Evolutionary conservation across 2,329 filamentous ascomycete species (phyloP).

Genomic region (Endocalyx cinctus): DNA sequence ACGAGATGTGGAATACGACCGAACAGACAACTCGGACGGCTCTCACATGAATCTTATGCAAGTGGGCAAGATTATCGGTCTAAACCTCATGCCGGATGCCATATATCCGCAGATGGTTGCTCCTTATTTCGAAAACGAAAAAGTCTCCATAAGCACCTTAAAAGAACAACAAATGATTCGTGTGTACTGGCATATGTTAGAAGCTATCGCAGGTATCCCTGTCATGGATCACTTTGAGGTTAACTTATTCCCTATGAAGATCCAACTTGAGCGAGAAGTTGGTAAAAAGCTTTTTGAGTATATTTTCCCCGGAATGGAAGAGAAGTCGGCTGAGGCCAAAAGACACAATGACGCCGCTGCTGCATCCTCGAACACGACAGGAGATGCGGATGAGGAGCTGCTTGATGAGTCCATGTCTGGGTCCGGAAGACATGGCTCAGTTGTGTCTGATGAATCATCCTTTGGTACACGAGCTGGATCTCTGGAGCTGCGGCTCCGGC

Average conservation of each 20-base stretch:
- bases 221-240: constrained; percentile 98
- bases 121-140: constrained; percentile 71
- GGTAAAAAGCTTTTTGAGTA: constrained; percentile 95
- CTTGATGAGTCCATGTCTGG: constrained; percentile 37
- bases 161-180: constrained; percentile 77
- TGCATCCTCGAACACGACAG: constrained; percentile 38
- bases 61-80: constrained; percentile 79
- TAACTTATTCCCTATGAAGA: constrained; percentile 84
- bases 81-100: constrained; percentile 85
- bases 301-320: constrained; percentile 83
- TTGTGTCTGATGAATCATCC: constrained; percentile 42
- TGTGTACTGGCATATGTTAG: constrained; percentile 97
- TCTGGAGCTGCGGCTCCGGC: constrained; percentile 75
- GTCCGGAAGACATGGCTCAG: constrained; percentile 34
- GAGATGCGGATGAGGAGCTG: constrained; percentile 46
- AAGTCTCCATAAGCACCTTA: constrained; percentile 46
- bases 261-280: constrained; percentile 89
- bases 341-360: constrained; percentile 59
- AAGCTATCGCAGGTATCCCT: constrained; percentile 94
- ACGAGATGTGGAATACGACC: constrained; percentile 84
- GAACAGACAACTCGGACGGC: constrained; percentile 94
- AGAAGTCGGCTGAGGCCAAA: constrained; percentile 30
- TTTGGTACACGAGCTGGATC: constrained; percentile 64
- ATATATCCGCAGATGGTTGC: constrained; percentile 95
- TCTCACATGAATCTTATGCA: constrained; percentile 92